Evolutionary conservation across 805 yeast species (phyloP), one percentile per base, ranked within the genome.

Genomic region (Tetrapisispora phaffii): DNA sequence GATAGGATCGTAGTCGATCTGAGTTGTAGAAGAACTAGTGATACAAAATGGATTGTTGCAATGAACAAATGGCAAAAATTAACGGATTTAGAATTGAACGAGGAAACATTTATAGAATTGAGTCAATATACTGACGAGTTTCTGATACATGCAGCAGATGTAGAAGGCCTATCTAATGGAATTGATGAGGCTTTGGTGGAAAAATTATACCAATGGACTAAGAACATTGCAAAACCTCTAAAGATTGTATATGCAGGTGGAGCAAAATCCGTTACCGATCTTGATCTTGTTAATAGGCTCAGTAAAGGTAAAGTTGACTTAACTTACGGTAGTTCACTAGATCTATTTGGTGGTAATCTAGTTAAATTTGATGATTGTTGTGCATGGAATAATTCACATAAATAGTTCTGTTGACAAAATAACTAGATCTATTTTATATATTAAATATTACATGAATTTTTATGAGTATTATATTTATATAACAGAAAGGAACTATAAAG

Each of bases 241-340:
- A 88, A 84, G 29, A 78, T 86, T 4, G 95, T 90, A 2, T 93
- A 93, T 62, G 99, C 98, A 26, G 99, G 99, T 13, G 99, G 99
- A 3, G 98, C 97, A 22, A 81, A 78, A 55, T 74, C 76, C 60
- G 59, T 85, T 0, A 62, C 66, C 0, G 99, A 93, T 60, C 71
- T 93, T 50, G 70, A 67, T 5, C 66, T 73, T 22, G 97, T 93
- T 2, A 63, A 79, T 9, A 49, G 61, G 37, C 67, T 93, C 56
- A 86, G 96, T 59, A 57, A 66, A 2, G 95, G 95, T 2, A 82
- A 75, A 56, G 96, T 93, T 13, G 97, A 93, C 60, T 70, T 93
- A 59, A 93, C 98, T 0, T 89, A 69, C 58, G 99, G 99, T 1
- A 84, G 95, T 60, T 83, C 97, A 0, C 67, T 93, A 44, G 98